phyloP scores from a whole-genome alignment of 495 filamentous ascomycete genomes.

The Paragyromitra xinjiangensis region DNA sequence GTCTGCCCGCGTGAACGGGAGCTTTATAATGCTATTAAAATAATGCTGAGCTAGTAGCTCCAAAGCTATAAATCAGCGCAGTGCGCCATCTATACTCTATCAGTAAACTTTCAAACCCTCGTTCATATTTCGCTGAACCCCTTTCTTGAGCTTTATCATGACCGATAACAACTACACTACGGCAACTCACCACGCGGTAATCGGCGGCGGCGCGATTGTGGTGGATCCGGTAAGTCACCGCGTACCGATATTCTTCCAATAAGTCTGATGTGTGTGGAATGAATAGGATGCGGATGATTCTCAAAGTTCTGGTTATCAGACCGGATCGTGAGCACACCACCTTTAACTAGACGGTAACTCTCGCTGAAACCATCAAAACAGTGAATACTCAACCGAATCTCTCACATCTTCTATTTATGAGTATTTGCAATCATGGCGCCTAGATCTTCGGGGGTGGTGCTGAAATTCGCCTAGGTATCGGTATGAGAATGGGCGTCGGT shows the following conservation, averaged over 20 bases:
- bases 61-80: background rate
- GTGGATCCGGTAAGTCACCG: background rate
- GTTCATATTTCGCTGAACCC: background rate
- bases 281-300: constrained; percentile 1
- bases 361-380: background rate
- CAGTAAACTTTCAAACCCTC: background rate
- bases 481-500: constrained; percentile 35
- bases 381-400: constrained; percentile 24
- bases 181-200: background rate
- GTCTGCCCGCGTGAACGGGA: background rate
- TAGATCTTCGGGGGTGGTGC: background rate
- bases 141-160: too few species aligned
- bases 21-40: background rate
- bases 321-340: constrained; percentile 12
- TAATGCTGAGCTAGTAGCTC: too few species aligned
- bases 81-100: background rate
- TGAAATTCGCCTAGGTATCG: constrained; percentile 21
- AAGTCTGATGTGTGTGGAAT: background rate
- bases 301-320: background rate
- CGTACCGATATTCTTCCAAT: background rate
- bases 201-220: background rate
- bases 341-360: too few species aligned
- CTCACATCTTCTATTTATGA: constrained; percentile 26
- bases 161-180: background rate
- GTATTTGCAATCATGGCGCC: background rate